These are phyloP conservation scores for Pterula multifida DNA, from an alignment of 1,284 basidiomycete species.

Conservation along the genomic window DNA sequence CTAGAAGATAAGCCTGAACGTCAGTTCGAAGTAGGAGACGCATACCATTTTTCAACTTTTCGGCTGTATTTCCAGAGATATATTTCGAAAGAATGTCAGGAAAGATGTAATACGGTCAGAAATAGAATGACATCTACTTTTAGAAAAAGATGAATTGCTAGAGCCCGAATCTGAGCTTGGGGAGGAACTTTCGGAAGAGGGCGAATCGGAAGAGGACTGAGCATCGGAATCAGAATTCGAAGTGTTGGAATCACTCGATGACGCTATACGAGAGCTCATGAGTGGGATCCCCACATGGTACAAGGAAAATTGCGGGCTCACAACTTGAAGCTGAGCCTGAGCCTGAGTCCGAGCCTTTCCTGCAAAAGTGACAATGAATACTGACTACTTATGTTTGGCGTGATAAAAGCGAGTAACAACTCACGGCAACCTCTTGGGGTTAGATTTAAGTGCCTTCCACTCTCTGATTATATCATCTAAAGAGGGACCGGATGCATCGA, in stretches of 20 bases:
- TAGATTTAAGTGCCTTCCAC: conserved; percentile 35
- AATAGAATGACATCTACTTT: conserved; percentile 6
- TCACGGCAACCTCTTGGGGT: conserved; percentile 10
- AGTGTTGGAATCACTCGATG: background rate
- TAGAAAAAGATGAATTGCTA: conserved; percentile 5
- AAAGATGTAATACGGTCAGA: background rate
- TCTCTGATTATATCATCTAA: conserved; percentile 49
- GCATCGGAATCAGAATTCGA: too few species aligned
- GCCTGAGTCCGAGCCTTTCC: conserved; percentile 5
- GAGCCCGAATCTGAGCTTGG: conserved; percentile 17
- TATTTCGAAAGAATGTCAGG: background rate
- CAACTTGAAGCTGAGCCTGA: conserved; percentile 9
- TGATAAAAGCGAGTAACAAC: background rate
- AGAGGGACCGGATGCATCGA: conserved; percentile 32
- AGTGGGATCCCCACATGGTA: background rate
- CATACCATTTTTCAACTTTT: background rate
- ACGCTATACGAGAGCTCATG: too few species aligned
- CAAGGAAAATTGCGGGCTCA: background rate
- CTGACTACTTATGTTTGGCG: conserved; percentile 2
- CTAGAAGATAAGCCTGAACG: too few species aligned
- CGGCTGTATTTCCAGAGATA: too few species aligned
- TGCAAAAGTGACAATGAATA: background rate
- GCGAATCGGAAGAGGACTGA: background rate
- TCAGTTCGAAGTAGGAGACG: background rate
- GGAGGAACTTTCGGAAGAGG: conserved; percentile 9